Percentiles rank a stretch among this genome's conserved stretches.
phyloP scores from a whole-genome alignment of 352 stramenopile species.

The Pythium scleroteichum region DNA sequence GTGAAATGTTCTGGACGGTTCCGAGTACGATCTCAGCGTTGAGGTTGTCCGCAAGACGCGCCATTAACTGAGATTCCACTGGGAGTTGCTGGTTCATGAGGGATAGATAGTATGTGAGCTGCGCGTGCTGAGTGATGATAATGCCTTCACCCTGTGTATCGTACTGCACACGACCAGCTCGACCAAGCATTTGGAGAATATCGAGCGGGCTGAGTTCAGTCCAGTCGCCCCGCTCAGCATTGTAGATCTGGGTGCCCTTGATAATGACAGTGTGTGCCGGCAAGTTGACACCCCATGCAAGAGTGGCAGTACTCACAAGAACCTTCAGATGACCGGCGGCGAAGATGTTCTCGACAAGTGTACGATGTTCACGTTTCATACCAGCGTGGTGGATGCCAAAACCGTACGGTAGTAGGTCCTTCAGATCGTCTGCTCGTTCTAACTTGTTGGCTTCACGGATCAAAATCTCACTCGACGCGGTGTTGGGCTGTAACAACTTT shows the following conservation, averaged over 20 bases:
- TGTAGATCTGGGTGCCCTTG: constrained; percentile 99
- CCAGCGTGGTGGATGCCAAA: constrained; percentile 99
- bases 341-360: constrained; percentile 99
- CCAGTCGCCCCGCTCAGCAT: constrained; percentile 97
- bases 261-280: constrained; percentile 99
- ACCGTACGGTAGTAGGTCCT: constrained; percentile 98
- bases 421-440: constrained; percentile 96
- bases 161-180: constrained; percentile 98
- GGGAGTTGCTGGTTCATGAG: constrained; percentile 99
- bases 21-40: constrained; percentile 99
- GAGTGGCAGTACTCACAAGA: constrained; percentile 97
- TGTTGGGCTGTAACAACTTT: constrained; percentile 89
- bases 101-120: constrained; percentile 99
- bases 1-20: constrained; percentile 92
- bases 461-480: constrained; percentile 91
- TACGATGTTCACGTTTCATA: constrained; percentile 96
- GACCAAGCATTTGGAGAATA: constrained; percentile 99
- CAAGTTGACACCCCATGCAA: constrained; percentile 99
- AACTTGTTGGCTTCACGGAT: constrained; percentile 91
- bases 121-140: constrained; percentile 98
- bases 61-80: constrained; percentile 99
- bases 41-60: constrained; percentile 95
- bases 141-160: constrained; percentile 98
- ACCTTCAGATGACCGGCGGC: constrained; percentile 96
- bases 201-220: constrained; percentile 98